Evolutionary conservation across 257 asterid genomes (phyloP), one percentile per base, ranked within the genome.

Genomic region (Solanum appendiculatum): DNA sequence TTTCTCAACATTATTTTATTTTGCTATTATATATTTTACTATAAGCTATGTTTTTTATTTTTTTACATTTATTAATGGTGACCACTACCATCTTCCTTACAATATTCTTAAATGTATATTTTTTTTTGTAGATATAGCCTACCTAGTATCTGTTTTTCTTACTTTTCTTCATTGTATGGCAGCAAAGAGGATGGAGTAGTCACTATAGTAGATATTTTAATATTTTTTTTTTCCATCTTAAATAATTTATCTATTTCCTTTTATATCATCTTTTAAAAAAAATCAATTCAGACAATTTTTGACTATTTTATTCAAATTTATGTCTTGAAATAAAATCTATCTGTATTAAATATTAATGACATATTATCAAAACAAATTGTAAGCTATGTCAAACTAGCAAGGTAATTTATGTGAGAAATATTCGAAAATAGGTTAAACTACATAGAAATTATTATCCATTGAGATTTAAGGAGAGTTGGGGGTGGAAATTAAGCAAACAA

Each of bases 371-470:
- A 54, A 54, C 3, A 54, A 54, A 54, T 54, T 54, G 60, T 54
- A 18, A 3, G 1, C 7, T 54, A 54, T 21, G 4, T 54, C 10
- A 54, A 6, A 54, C 0, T 18, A 54, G n/a, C 39, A 29, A 68
- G 6, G 0, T 68, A 1, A 29, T 29, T 29, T 6, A 68, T 64
- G 2, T 14, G 5, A 68, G 37, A 3, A 29, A 14, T n/a, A n/a
- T 29, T 66, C 9, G 3, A 0, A 6, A 16, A 66, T 0, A 66
- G 2, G 3, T 68, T 3, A 1, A 7, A 14, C 2, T 1, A 5
- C 21, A 66, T 27, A 66, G 0, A 66, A 72, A 34, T 36, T 34
- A 5, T 70, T 20, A 70, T 33, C 15, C 15, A 34, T 70, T 31
- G 11, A 66, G 37, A 68, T 68, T 18, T 68, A 3, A 5, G 29